Percentiles rank a stretch among this genome's conserved stretches.
These are phyloP conservation scores for Phyllosticta capitalensis DNA, from an alignment of 2,329 filamentous ascomycete species.

Conservation along the genomic window DNA sequence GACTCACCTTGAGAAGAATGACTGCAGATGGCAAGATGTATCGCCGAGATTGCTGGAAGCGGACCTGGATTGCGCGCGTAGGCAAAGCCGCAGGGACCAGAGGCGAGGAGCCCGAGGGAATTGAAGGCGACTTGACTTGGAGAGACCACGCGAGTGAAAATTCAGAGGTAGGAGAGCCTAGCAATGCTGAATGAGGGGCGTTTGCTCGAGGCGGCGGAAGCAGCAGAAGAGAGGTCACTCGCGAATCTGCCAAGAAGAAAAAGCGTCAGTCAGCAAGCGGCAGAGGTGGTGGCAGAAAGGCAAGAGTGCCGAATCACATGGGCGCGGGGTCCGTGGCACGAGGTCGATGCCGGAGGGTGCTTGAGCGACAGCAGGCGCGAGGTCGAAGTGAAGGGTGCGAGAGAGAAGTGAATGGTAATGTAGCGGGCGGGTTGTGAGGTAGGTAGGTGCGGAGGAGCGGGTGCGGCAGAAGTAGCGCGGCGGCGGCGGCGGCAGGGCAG, in stretches of 20 bases:
- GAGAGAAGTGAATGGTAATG: neutral
- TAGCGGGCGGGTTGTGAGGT: neutral
- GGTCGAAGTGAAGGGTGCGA: neutral
- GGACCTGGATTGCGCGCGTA: slow-evolving; percentile 16
- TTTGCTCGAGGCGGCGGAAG: slow-evolving; percentile 18
- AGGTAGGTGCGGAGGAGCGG: neutral
- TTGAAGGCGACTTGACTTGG: slow-evolving; percentile 19
- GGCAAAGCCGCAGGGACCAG: slow-evolving; percentile 12
- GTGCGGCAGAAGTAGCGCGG: neutral
- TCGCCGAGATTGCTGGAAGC: slow-evolving; percentile 1
- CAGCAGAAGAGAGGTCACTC: slow-evolving; percentile 17
- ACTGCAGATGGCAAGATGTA: slow-evolving; percentile 6
- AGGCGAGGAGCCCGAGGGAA: slow-evolving; percentile 12
- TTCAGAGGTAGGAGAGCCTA: slow-evolving; percentile 3
- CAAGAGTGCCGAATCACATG: slow-evolving; percentile 24
- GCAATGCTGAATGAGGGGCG: slow-evolving; percentile 20
- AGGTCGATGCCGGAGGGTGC: slow-evolving; percentile 12
- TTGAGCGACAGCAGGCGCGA: neutral
- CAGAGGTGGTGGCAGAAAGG: slow-evolving; percentile 15
- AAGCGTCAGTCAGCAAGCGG: neutral
- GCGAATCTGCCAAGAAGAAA: slow-evolving; percentile 20
- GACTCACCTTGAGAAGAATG: slow-evolving; percentile 8
- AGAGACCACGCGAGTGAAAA: slow-evolving; percentile 18
- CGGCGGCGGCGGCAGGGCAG: neutral
- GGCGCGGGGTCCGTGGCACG: slow-evolving; percentile 19